Percentiles rank a stretch among this genome's conserved stretches.
Evolutionary conservation across 2,329 filamentous ascomycete genomes (phyloP).

Genomic region (Pestalotiopsis sp.): DNA sequence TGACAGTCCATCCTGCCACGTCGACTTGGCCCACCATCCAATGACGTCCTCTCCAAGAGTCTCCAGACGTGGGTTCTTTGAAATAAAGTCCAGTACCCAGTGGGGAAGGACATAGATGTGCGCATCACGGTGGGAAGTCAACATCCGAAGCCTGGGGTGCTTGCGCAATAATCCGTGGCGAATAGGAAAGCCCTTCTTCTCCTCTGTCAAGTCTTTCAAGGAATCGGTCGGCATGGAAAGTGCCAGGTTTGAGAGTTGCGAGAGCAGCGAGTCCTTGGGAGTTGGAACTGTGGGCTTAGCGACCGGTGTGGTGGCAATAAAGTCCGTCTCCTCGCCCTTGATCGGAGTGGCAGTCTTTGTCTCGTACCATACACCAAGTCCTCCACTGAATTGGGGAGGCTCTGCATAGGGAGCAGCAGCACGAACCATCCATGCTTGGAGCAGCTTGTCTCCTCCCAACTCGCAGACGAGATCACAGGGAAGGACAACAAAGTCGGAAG

Average conservation of each 20-base stretch:
- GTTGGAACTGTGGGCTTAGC: constrained; percentile 57
- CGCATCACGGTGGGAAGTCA: constrained; percentile 83
- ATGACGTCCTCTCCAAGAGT: constrained; percentile 90
- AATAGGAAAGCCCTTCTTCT: constrained; percentile 71
- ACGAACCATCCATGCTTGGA: constrained; percentile 92
- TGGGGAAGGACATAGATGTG: constrained; percentile 93
- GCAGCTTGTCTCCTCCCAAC: constrained; percentile 76
- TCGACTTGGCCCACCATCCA: constrained; percentile 93
- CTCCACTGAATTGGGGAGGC: constrained; percentile 63
- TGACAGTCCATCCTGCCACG: constrained; percentile 81
- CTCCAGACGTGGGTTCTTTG: constrained; percentile 78
- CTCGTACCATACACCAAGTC: constrained; percentile 88
- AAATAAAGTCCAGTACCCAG: constrained; percentile 86
- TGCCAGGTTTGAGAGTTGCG: constrained; percentile 75
- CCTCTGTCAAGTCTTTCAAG: constrained; percentile 79
- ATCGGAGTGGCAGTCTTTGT: constrained; percentile 74
- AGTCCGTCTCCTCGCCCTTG: constrained; percentile 92
- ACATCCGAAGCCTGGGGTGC: constrained; percentile 76
- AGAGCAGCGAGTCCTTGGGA: constrained; percentile 65
- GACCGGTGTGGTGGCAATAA: constrained; percentile 77
- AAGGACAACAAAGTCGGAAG: constrained; percentile 83
- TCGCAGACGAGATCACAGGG: constrained; percentile 95
- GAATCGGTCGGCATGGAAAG: constrained; percentile 87
- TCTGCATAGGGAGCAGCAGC: constrained; percentile 62
- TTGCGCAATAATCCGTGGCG: constrained; percentile 75